Evolutionary conservation across 2,329 filamentous ascomycete species (phyloP).

Genomic region (Botrytis byssoidea): DNA sequence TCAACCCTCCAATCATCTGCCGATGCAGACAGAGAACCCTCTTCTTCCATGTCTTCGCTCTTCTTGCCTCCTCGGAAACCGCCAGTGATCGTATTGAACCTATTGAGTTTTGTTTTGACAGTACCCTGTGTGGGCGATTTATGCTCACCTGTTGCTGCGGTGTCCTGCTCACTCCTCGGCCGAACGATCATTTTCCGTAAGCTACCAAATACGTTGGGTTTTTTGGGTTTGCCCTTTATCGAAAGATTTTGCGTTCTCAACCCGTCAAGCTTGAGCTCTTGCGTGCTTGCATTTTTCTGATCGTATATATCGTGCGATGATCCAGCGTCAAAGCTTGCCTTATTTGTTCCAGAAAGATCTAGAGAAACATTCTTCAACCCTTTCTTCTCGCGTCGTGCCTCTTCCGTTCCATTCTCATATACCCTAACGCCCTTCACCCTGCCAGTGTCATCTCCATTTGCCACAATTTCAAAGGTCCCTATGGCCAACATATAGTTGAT

Average conservation of each 20-base stretch:
- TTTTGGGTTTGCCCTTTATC: background rate
- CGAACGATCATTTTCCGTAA: slow-evolving; percentile 3
- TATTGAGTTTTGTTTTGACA: background rate
- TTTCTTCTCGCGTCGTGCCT: slow-evolving; percentile 3
- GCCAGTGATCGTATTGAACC: background rate
- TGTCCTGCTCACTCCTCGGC: slow-evolving; percentile 17
- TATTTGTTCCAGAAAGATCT: background rate
- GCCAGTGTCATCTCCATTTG: background rate
- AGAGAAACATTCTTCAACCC: background rate
- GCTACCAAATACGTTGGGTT: background rate
- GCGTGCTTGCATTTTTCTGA: no score
- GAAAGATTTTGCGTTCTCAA: background rate
- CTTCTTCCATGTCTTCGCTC: background rate
- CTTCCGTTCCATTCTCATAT: background rate
- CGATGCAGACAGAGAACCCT: background rate
- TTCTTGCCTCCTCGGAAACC: background rate
- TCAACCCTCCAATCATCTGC: background rate
- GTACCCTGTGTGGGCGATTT: background rate
- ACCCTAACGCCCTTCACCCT: background rate
- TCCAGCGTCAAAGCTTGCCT: background rate
- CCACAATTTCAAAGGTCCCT: slow-evolving; percentile 7
- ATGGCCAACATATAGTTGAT: background rate
- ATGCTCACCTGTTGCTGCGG: background rate
- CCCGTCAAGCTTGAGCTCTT: background rate
- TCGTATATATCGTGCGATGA: background rate